Base-by-base conservation (phyloP, 257 asterid genomes). In the Prunella vulgaris region DNA sequence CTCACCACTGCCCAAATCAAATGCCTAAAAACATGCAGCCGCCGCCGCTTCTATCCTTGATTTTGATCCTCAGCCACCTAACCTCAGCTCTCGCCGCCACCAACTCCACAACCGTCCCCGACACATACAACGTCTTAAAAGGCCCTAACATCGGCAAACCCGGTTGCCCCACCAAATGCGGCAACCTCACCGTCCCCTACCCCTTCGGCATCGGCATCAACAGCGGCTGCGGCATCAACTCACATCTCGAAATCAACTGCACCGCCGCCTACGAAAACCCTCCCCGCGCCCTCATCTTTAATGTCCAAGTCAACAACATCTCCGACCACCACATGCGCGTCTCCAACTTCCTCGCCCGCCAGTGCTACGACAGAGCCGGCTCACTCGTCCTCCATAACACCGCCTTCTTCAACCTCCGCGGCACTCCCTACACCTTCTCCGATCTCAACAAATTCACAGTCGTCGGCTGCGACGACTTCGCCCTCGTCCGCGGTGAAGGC, bases 391-490 rank as follows among this genome's bases (percentile, higher is more conserved):
- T 1, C 0, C 5, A 14, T 0, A 71, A 44, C 52, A 0, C 6
- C 3, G 79, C 90, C 48, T 74, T 80, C 49, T 60, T 78, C 2
- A 9, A 40, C 61, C 65, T 86, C 38, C 66, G 22, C 9, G 10
- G 18, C 2, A 71, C 82, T 1, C 83, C 90, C 0, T 86, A 40
- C 82, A 81, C 79, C 72, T 88, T 81, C 74, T 87, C 97, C 0
- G 75, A 76, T 4, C 46, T 67, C 1, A 90, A 88, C 82, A 76
- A 64, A 67, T 87, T 85, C 79, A 78, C 79, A 1, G 83, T 84
- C 28, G 13, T 91, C 4, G 97, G 97, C 53, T 91, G 95, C 68
- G 95, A 84, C 54, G 92, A 85, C 33, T 32, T 78, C 1, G 88
- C 85, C 0, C 60, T 85, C 0, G 62, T 83, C 69, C 0, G 20